phyloP scores from a whole-genome alignment of 805 yeast genomes.

The Saccharomycopsis babjevae region DNA sequence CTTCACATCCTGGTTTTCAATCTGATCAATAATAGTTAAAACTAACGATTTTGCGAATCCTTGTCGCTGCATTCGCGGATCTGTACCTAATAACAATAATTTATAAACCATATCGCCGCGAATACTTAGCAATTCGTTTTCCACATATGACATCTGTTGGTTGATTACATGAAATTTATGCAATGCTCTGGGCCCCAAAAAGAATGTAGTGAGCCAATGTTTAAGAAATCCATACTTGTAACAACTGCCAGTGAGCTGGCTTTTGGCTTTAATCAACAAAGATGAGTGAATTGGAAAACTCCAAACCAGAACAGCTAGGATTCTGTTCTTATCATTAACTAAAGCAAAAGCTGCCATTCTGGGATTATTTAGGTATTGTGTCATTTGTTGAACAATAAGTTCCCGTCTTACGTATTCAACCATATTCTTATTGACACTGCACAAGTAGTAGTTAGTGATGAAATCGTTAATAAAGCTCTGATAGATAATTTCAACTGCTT shows the following conservation, averaged over 20 bases:
- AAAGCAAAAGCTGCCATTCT: background rate
- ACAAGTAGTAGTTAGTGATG: background rate
- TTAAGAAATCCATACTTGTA: background rate
- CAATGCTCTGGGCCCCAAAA: conserved; percentile 4
- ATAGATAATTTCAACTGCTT: background rate
- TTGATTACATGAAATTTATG: background rate
- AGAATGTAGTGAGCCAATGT: background rate
- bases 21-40: background rate
- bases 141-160: conserved; percentile 2
- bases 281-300: background rate
- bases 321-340: background rate
- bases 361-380: background rate
- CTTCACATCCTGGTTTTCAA: background rate
- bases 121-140: conserved; percentile 1
- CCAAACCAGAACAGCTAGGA: background rate
- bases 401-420: background rate
- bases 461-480: background rate
- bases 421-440: background rate
- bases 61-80: conserved; percentile 7
- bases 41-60: conserved; percentile 6
- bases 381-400: background rate
- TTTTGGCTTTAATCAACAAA: background rate
- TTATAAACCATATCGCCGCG: background rate
- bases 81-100: conserved; percentile 7
- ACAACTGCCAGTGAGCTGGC: background rate